Evolutionary conservation across 1,139 yeast species (phyloP), one percentile per base, ranked within the genome.

Genomic region (Yamadazyma epiphylla): DNA sequence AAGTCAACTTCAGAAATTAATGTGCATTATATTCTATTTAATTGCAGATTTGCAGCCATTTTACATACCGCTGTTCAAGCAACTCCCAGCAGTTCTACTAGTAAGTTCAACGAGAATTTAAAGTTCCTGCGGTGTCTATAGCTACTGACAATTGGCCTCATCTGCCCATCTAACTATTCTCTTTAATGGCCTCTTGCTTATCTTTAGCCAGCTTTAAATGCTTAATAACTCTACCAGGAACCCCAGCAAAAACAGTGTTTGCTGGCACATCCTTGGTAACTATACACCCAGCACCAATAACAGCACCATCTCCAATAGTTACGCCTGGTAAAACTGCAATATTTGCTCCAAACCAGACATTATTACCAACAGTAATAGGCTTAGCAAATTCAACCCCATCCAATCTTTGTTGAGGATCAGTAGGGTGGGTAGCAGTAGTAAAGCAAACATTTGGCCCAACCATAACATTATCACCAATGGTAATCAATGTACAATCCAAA

Each of bases 221-320:
- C 25, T 37, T 42, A 15, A 74, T 47, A 5, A 77, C 70, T 40
- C 52, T 65, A 2, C 77, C 84, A 0, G 87, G 88, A 16, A 64
- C 64, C 0, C 88, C 88, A 9, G 60, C 80, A 12, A 70, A 79
- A 14, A 80, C 70, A 0, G 70, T 54, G 35, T 65, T 60, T 5
- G 70, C 58, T 1, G 82, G 79, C 13, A 80, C 67, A 38, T 69
- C 74, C 39, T 58, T 71, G 21, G 67, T 67, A 15, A 81, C 86
- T 2, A 80, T 78, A 4, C 78, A 57, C 4, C 85, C 86, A 5
- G 88, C 85, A 5, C 80, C 89, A 28, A 81, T 61, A 1, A 78
- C 77, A n/a, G 70, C 64, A 1, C 73, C 72, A 22, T 74, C 70
- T 5, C 88, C 88, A 30, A 81, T 68, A 1, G 72, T 76, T 10